Evolutionary conservation across 2,329 filamentous ascomycete species (phyloP).

Genomic region (Graphiopsis chlorocephala): DNA sequence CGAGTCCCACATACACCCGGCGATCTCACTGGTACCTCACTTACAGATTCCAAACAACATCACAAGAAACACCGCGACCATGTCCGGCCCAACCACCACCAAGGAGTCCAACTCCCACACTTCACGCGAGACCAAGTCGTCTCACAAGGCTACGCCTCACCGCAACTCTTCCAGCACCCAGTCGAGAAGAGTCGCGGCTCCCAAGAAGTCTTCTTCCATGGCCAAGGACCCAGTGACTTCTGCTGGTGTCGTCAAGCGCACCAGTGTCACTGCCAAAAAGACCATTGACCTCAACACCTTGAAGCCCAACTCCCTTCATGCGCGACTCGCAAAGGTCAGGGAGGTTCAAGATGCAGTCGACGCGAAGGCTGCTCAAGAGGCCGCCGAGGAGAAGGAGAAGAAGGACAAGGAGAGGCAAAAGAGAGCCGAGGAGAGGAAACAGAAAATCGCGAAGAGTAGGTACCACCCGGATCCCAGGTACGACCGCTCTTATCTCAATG

Average conservation of each 20-base stretch:
- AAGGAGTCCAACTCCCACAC: not conserved
- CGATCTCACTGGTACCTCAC: not conserved
- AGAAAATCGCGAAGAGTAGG: not conserved
- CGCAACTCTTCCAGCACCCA: too few species aligned
- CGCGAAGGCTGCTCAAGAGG: not conserved
- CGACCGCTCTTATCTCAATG: too few species aligned
- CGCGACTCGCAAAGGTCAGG: too few species aligned
- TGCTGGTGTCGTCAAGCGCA: not conserved
- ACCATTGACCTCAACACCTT: not conserved
- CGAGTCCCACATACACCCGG: not conserved
- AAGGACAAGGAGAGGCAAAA: not conserved
- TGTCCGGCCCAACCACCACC: not conserved
- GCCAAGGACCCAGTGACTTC: not conserved
- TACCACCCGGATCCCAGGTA: too few species aligned
- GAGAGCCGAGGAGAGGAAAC: not conserved
- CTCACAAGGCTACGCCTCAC: too few species aligned
- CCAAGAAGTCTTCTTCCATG: not conserved
- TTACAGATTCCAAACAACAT: not conserved
- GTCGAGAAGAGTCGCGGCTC: not conserved
- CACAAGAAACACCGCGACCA: not conserved
- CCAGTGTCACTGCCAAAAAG: not conserved
- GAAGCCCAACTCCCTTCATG: too few species aligned
- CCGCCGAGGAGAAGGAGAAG: not conserved
- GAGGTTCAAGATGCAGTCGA: too few species aligned
- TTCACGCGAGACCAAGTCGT: too few species aligned